Base-by-base conservation (phyloP, 306 rosid species). In the Rubus parviflorus region DNA sequence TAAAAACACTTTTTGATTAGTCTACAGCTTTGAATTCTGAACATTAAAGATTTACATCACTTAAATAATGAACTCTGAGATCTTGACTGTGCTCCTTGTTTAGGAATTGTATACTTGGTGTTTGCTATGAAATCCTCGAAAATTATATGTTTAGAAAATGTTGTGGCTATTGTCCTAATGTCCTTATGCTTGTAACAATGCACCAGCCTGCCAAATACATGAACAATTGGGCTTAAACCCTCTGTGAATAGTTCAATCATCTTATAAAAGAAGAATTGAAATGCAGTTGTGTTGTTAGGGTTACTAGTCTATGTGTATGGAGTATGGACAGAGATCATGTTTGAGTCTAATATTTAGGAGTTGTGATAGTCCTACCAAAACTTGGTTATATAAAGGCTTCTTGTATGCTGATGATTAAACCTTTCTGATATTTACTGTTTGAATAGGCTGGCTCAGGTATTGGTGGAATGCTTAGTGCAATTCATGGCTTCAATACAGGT, bases 391-490 rank as follows among this genome's bases (percentile, higher is more conserved):
- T 13, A 11, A 42, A 45, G 0, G 41, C 46, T 7, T 30, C 15
- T 57, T 58, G 72, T 80, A 15, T 68, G 46, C 38, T 48, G 45
- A 30, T 79, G 38, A 41, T 56, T 68, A 51, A 49, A 30, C 37
- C 63, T 70, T 57, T 88, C 45, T 35, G 13, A 12, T 77, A 63
- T 47, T 69, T 71, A 47, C 52, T 25, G 51, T 43, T 51, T 77
- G 8, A 75, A 62, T 83, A 95, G 97, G 91, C 88, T 82, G 97
- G 99, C 82, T 84, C 97, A 0, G 97, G 96, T 73, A 80, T 86
- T 80, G 97, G 97, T 56, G 96, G 90, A 70, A 64, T 89, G 90
- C 95, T 95, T 68, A 80, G 97, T 88, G 89, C 92, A 62, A 87
- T 92, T 57, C 86, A 95, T 85, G 80, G 85, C 77, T 85, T 87